Evolutionary conservation across 805 yeast species (phyloP).

Genomic region (Candida loeiensis): DNA sequence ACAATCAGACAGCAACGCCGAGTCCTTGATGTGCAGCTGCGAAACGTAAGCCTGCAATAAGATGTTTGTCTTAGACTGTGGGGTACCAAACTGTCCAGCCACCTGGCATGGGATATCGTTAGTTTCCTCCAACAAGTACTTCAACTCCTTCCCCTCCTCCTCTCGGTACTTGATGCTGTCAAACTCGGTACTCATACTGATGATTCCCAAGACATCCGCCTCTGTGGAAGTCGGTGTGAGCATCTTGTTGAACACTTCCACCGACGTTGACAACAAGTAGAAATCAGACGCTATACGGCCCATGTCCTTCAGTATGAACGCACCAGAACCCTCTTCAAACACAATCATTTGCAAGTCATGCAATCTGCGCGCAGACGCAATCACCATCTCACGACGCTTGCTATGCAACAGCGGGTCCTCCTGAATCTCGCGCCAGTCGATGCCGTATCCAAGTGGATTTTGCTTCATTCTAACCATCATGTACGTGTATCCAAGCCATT

Average conservation of each 20-base stretch:
- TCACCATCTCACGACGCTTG: conserved; percentile 70
- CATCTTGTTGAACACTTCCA: conserved; percentile 85
- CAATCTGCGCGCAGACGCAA: conserved; percentile 76
- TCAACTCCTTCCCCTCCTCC: conserved; percentile 79
- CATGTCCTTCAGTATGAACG: conserved; percentile 78
- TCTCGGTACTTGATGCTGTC: conserved; percentile 85
- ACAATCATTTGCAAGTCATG: conserved; percentile 90
- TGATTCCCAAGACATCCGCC: conserved; percentile 84
- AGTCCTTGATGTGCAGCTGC: conserved; percentile 63
- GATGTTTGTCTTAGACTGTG: conserved; percentile 85
- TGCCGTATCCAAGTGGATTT: conserved; percentile 89
- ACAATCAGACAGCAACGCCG: conserved; percentile 81
- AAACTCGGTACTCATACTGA: conserved; percentile 91
- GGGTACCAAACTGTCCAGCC: conserved; percentile 67
- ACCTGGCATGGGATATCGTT: conserved; percentile 71
- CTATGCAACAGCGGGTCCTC: conserved; percentile 79
- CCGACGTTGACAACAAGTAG: conserved; percentile 76
- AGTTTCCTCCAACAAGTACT: conserved; percentile 48
- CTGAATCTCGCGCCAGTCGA: conserved; percentile 79
- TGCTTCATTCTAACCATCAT: conserved; percentile 91
- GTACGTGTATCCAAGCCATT: conserved; percentile 98
- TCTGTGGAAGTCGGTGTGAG: conserved; percentile 83
- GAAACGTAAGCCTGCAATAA: conserved; percentile 87
- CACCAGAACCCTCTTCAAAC: conserved; percentile 78
- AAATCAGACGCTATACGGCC: conserved; percentile 96